phyloP scores from a whole-genome alignment of 139 green algal species.

The Tetraselmis chui region DNA sequence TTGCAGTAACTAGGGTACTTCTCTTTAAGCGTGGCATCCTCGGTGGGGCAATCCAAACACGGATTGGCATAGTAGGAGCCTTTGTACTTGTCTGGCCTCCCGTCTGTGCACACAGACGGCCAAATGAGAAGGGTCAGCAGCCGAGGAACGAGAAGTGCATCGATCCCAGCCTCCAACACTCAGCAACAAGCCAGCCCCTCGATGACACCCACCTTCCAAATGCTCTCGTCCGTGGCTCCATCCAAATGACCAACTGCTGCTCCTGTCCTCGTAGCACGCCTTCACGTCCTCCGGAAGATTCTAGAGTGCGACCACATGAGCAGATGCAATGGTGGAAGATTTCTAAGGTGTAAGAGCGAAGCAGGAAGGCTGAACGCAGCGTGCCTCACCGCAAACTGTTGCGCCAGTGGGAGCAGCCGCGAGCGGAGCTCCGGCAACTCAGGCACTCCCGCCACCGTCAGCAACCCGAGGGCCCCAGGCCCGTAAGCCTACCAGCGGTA shows the following conservation, averaged over 20 bases:
- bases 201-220: background rate
- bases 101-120: background rate
- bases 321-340: too few species aligned
- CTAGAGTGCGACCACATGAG: too few species aligned
- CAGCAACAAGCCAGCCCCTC: too few species aligned
- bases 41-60: background rate
- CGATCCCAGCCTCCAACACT: too few species aligned
- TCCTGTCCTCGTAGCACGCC: background rate
- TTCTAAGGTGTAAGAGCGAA: background rate
- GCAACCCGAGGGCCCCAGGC: background rate
- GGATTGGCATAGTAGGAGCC: slow-evolving; percentile 10
- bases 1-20: slow-evolving; percentile 1
- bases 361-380: background rate
- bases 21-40: background rate
- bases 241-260: background rate
- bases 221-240: background rate
- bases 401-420: background rate
- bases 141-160: too few species aligned
- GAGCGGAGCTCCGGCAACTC: background rate
- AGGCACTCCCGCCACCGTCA: background rate
- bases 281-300: background rate
- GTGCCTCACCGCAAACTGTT: background rate
- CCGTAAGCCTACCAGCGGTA: background rate
- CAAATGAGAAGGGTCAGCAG: too few species aligned
- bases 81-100: slow-evolving; percentile 4